These are phyloP conservation scores for Peziza echinospora DNA, from an alignment of 495 filamentous ascomycete genomes.

Conservation along the genomic window DNA sequence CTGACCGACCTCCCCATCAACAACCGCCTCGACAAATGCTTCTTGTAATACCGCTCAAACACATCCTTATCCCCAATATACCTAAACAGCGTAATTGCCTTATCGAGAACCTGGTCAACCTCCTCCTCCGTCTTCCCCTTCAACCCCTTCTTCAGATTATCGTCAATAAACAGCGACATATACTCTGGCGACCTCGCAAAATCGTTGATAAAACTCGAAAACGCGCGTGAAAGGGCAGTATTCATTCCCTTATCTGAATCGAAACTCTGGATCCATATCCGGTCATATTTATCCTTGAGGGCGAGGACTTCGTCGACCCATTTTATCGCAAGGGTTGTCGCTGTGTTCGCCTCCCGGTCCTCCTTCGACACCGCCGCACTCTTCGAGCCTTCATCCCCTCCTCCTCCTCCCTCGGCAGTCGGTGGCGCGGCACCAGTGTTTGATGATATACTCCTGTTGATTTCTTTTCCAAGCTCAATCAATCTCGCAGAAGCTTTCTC, in stretches of 20 bases:
- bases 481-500: conserved; percentile 50
- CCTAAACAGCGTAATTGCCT: conserved; percentile 65
- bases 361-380: conserved; percentile 14
- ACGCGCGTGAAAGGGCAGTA: conserved; percentile 60
- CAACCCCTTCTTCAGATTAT: conserved; percentile 82
- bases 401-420: conserved; percentile 4
- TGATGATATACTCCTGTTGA: conserved; percentile 34
- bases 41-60: conserved; percentile 96
- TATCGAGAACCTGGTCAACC: conserved; percentile 70
- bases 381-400: conserved; percentile 7
- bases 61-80: conserved; percentile 84
- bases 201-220: conserved; percentile 74
- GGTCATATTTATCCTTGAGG: conserved; percentile 79
- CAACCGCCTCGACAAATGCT: conserved; percentile 70
- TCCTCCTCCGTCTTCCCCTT: conserved; percentile 81
- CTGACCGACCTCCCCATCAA: conserved; percentile 71
- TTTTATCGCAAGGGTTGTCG: conserved; percentile 65
- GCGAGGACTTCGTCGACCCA: conserved; percentile 84
- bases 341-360: conserved; percentile 31
- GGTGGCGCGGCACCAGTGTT: conserved; percentile 16
- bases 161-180: conserved; percentile 91
- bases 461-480: conserved; percentile 54
- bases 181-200: conserved; percentile 70
- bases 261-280: conserved; percentile 48
- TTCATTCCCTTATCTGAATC: conserved; percentile 53